Evolutionary conservation across 1,284 basidiomycete species (phyloP), one percentile per base, ranked within the genome.

Genomic region (Naganishia liquefaciens): DNA sequence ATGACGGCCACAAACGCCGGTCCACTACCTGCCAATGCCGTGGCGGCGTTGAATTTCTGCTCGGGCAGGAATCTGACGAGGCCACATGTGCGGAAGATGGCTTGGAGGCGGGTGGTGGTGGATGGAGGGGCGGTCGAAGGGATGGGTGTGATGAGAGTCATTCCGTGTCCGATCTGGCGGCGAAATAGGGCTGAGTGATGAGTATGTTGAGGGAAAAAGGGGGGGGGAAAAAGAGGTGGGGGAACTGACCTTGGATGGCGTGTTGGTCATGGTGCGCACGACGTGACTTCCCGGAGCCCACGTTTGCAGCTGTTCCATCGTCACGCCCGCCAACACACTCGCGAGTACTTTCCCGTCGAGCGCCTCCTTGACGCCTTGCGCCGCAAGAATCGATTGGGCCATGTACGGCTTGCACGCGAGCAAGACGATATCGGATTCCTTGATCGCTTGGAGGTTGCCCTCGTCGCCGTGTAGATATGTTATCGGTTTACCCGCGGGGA

Each of bases 191-290:
- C 10, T 37, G 9, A 37, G 33, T 13, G 10, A 37, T 37, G 33
- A 3, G 33, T n/a, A n/a, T n/a, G n/a, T n/a, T n/a, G n/a, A n/a
- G n/a, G n/a, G n/a, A n/a, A n/a, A n/a, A n/a, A n/a, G n/a, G n/a
- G n/a, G n/a, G n/a, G n/a, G n/a, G n/a, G n/a, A n/a, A n/a, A n/a
- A n/a, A n/a, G n/a, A n/a, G n/a, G n/a, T n/a, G n/a, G n/a, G n/a
- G n/a, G n/a, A n/a, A n/a, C n/a, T n/a, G 67, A 93, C 94, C 79
- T 93, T 92, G 82, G 91, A 93, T 9, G 96, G 94, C 1, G 96
- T 99, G 77, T 99, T 99, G 68, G 96, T 95, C 96, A 99, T 99
- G 3, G 93, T 92, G 61, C 96, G 87, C 55, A 98, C 88, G 0
- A 86, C 81, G 21, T 83, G 81, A 21, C 58, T 27, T 9, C 52